Conservation (phyloP, 176 grass and related monocot genomes). For the Juncus inflexus region DNA sequence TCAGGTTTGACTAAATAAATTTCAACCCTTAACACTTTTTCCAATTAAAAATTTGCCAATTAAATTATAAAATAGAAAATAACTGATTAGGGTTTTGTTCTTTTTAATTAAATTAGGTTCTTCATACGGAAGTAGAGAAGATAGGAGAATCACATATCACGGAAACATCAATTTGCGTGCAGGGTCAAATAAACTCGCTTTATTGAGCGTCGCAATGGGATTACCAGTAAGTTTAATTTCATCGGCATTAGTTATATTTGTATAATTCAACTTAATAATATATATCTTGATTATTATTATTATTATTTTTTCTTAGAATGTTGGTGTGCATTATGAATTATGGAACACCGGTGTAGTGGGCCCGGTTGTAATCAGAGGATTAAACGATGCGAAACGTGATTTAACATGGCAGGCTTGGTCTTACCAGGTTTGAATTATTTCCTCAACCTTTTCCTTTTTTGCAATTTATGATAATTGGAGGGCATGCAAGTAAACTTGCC, state of each 20-base stretch:
- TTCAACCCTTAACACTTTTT: background rate
- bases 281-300: conserved; percentile 23
- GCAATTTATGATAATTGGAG: conserved; percentile 2
- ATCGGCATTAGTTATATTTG: too few relatives aligned
- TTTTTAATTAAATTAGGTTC: conserved; percentile 40
- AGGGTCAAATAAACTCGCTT: conserved; percentile 74
- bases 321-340: conserved; percentile 87
- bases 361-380: conserved; percentile 74
- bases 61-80: too few relatives aligned
- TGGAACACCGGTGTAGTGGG: conserved; percentile 94
- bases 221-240: conserved; percentile 58
- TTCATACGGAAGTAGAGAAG: conserved; percentile 94
- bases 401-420: conserved; percentile 95
- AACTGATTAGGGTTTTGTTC: too few relatives aligned
- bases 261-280: conserved; percentile 1
- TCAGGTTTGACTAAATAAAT: conserved; percentile 44
- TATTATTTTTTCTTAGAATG: conserved; percentile 70
- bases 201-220: conserved; percentile 90
- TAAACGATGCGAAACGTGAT: conserved; percentile 77
- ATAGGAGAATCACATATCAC: conserved; percentile 72
- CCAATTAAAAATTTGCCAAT: too few relatives aligned
- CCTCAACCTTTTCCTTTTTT: background rate
- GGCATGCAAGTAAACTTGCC: background rate
- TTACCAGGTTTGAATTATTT: conserved; percentile 57
- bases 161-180: conserved; percentile 70